These are phyloP conservation scores for Rhodotorula kratochvilovae DNA, from an alignment of 768 basidiomycete genomes.

Conservation along the genomic window DNA sequence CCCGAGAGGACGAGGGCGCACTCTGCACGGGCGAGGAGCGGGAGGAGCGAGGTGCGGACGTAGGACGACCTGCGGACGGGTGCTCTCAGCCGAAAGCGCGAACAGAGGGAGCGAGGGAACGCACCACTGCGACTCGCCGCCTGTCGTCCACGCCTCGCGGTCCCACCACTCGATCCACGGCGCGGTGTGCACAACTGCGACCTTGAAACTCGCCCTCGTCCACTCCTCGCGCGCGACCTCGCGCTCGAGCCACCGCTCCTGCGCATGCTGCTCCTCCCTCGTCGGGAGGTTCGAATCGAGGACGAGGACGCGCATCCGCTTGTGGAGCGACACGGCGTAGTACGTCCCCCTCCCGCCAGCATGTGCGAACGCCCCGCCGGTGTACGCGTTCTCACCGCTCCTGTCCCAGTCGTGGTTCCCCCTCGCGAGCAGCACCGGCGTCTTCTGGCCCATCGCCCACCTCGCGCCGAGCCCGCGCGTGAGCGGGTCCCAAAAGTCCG, in stretches of 20 bases:
- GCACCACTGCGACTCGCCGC: slow-evolving; percentile 30
- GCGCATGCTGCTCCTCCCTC: slow-evolving; percentile 11
- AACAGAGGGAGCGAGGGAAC: neutral
- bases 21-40: slow-evolving; percentile 14
- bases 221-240: slow-evolving; percentile 23
- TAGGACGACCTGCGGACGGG: slow-evolving; percentile 24
- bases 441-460: neutral
- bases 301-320: slow-evolving; percentile 28
- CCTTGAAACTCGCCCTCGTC: slow-evolving; percentile 17
- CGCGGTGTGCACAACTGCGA: slow-evolving; percentile 34
- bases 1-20: slow-evolving; percentile 33
- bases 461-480: neutral
- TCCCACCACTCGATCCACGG: slow-evolving; percentile 40
- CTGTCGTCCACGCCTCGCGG: slow-evolving; percentile 22
- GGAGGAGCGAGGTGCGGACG: slow-evolving; percentile 28
- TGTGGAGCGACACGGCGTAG: slow-evolving; percentile 20
- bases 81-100: neutral
- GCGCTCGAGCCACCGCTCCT: slow-evolving; percentile 35
- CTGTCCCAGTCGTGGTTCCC: slow-evolving; percentile 41
- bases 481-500: slow-evolving; percentile 36
- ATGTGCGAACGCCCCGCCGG: neutral
- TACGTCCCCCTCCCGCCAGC: slow-evolving; percentile 9
- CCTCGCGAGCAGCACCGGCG: slow-evolving; percentile 27
- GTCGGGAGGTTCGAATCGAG: slow-evolving; percentile 37
- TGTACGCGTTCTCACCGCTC: slow-evolving; percentile 25